These are phyloP conservation scores for Botrytis elliptica DNA, from an alignment of 2,329 filamentous ascomycete genomes.

Conservation along the genomic window DNA sequence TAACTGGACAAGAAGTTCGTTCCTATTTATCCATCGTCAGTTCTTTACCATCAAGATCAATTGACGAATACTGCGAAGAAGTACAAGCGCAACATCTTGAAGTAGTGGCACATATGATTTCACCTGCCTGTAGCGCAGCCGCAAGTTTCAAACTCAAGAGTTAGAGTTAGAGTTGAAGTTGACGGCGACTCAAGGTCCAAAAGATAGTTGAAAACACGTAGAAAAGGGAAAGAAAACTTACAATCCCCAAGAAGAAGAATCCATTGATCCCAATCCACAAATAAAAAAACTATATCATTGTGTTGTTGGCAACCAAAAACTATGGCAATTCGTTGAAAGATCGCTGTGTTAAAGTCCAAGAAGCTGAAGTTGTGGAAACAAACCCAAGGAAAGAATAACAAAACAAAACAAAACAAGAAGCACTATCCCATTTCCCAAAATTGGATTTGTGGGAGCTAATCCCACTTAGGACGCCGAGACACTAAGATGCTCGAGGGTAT, in stretches of 20 bases:
- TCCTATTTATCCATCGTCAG: background rate
- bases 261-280: background rate
- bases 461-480: conserved; percentile 1
- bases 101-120: background rate
- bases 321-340: background rate
- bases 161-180: background rate
- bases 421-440: background rate
- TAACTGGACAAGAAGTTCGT: background rate
- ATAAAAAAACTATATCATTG: background rate
- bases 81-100: background rate
- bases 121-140: background rate
- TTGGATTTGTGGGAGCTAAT: background rate
- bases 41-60: background rate
- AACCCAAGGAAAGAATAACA: background rate
- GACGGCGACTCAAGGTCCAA: background rate
- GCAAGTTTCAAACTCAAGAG: background rate
- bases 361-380: background rate
- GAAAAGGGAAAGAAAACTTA: background rate
- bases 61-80: background rate
- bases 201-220: background rate
- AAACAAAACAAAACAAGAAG: background rate
- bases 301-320: background rate
- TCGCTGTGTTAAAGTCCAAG: background rate
- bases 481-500: background rate
- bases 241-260: background rate